Base-by-base conservation (phyloP, 257 asterid species). In the Mentha longifolia region DNA sequence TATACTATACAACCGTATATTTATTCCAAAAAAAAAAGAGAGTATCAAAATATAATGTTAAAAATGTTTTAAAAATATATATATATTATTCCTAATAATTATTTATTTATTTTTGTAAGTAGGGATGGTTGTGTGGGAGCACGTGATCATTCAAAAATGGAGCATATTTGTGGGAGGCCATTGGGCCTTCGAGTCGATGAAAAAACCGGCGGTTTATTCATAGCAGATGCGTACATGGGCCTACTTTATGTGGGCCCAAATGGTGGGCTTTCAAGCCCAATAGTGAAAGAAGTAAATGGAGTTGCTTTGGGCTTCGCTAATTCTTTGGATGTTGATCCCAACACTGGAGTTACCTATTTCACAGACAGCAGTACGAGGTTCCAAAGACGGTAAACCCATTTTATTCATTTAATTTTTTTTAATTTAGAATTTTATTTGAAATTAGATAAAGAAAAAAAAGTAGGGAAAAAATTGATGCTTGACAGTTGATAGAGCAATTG, bases 151-250 rank as follows among this genome's bases (percentile, higher is more conserved):
- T 41, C 72, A 5, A 8, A 3, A 42, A 76, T 5, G 20, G 96
- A 91, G 79, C 85, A 83, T 65, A 75, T 77, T 12, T 91, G 95
- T 76, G 96, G 97, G n/a, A 83, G 97, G 31, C 96, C 96, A 67
- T 75, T 91, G 82, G 97, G 96, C 76, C 86, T 89, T 28, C 43
- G 63, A 1, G 83, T 91, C 72, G 74, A 87, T 31, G 41, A 71
- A 1, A 71, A 74, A 17, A 86, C 76, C 1, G 93, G 96, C 12
- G 79, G 87, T 58, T 82, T 91, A 9, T 85, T 76, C 72, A 83
- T 87, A 22, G 88, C 96, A 0, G 96, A 91, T 76, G 88, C 96
- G 0, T 87, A 89, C 69, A 77, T 89, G 87, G 97, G 97, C 82
- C 89, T 91, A 9, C 78, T 81, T 1, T 78, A 63, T 0, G 95